Evolutionary conservation across 1,139 yeast genomes (phyloP).

Genomic region (Geotrichum carabidarum): DNA sequence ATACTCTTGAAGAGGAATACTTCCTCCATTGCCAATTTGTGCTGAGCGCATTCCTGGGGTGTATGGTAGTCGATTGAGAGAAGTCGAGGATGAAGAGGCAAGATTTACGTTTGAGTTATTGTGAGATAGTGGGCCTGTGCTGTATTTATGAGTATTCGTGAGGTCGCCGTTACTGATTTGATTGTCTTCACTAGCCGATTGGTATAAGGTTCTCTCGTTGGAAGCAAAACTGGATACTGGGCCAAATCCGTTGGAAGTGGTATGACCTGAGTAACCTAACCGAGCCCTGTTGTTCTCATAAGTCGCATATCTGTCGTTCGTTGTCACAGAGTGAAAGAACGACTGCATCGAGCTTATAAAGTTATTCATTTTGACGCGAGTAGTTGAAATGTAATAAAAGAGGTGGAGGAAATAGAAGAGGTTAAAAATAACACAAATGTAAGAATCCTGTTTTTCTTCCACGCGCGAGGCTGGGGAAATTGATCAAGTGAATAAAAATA

Average conservation of each 20-base stretch:
- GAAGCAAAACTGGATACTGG: slow-evolving; percentile 20
- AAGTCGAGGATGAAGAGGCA: slow-evolving; percentile 29
- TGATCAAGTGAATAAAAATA: too few species aligned
- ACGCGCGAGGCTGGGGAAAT: too few species aligned
- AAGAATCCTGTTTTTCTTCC: background rate
- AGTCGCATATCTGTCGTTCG: slow-evolving; percentile 61
- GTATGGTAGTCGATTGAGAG: slow-evolving; percentile 31
- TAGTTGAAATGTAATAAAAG: too few species aligned
- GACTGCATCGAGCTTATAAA: slow-evolving; percentile 40
- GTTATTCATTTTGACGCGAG: slow-evolving; percentile 30
- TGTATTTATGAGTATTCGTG: slow-evolving; percentile 15
- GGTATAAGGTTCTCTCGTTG: slow-evolving; percentile 13
- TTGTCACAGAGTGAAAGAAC: slow-evolving; percentile 57
- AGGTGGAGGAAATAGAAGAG: background rate
- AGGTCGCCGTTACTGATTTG: background rate
- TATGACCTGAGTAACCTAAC: slow-evolving; percentile 12
- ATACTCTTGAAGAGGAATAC: slow-evolving; percentile 48
- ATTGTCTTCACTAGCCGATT: slow-evolving; percentile 1
- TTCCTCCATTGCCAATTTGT: slow-evolving; percentile 36
- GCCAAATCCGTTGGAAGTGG: slow-evolving; percentile 18
- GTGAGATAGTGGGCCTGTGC: slow-evolving; percentile 21
- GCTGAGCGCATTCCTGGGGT: slow-evolving; percentile 38
- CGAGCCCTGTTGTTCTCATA: background rate
- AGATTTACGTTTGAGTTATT: slow-evolving; percentile 22
- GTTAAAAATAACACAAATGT: background rate